Percentiles rank a stretch among this genome's conserved stretches.
phyloP scores from a whole-genome alignment of 1,284 basidiomycete genomes.

The Irpex sp. region DNA sequence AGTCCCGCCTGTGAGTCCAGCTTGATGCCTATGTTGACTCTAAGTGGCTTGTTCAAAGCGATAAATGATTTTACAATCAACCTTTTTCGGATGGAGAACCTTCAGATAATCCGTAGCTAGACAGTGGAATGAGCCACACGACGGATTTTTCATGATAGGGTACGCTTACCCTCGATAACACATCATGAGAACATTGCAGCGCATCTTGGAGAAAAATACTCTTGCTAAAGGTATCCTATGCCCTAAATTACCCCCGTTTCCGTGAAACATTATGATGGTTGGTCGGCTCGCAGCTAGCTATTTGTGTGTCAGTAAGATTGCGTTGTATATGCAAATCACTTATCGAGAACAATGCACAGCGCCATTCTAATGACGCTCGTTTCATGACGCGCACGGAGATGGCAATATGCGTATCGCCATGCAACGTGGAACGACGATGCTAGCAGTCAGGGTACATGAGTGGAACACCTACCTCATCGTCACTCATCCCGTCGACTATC shows the following conservation, averaged over 20 bases:
- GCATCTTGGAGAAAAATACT: conserved; percentile 80
- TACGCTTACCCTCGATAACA: conserved; percentile 76
- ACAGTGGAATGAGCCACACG: conserved; percentile 1
- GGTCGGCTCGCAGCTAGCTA: conserved; percentile 67
- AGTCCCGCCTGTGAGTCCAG: conserved; percentile 82
- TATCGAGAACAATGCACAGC: background rate
- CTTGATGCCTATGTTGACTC: conserved; percentile 50
- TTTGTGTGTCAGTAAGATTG: too few relatives aligned
- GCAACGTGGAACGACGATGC: background rate
- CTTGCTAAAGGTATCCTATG: conserved; percentile 90
- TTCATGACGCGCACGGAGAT: background rate
- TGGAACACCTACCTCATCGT: conserved; percentile 23
- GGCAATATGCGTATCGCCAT: background rate
- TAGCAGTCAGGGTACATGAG: background rate
- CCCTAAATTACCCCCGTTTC: conserved; percentile 80
- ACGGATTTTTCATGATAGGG: background rate
- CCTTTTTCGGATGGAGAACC: conserved; percentile 85
- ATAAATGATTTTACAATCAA: conserved; percentile 23
- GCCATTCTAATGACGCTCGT: conserved; percentile 1
- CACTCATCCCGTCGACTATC: conserved; percentile 15
- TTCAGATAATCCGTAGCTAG: conserved; percentile 79
- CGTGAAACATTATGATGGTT: conserved; percentile 89
- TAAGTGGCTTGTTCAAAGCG: conserved; percentile 9
- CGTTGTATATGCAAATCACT: too few relatives aligned
- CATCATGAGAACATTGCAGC: conserved; percentile 87